Percentiles rank a stretch among this genome's conserved stretches.
phyloP scores from a whole-genome alignment of 2,329 filamentous ascomycete species.

The Phoma herbarum region DNA sequence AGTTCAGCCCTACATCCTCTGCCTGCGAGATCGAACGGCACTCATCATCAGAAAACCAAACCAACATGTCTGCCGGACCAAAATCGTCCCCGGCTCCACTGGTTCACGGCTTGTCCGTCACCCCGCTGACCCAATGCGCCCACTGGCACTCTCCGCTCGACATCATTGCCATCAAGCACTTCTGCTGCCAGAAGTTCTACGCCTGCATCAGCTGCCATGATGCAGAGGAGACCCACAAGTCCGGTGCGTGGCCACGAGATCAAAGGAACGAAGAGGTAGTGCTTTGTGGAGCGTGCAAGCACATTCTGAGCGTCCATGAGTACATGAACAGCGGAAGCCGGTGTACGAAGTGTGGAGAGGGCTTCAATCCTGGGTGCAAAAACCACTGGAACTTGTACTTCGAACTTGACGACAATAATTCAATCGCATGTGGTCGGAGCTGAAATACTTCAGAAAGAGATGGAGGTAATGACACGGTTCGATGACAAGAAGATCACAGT shows the following conservation, averaged over 20 bases:
- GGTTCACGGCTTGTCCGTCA: slow-evolving; percentile 41
- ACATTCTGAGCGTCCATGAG: slow-evolving; percentile 39
- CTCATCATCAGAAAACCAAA: neutral
- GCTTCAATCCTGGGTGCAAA: slow-evolving; percentile 50
- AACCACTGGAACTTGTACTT: slow-evolving; percentile 49
- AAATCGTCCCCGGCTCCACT: slow-evolving; percentile 10
- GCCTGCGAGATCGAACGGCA: neutral
- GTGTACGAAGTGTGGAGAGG: slow-evolving; percentile 38
- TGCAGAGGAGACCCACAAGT: slow-evolving; percentile 35
- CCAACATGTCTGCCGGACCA: slow-evolving; percentile 14
- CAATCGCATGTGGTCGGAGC: neutral
- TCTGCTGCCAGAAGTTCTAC: slow-evolving; percentile 50
- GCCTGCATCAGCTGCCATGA: slow-evolving; percentile 50
- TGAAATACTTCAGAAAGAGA: neutral
- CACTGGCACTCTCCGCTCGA: slow-evolving; percentile 47
- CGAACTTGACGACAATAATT: slow-evolving; percentile 20
- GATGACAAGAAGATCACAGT: neutral
- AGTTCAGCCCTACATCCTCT: slow-evolving; percentile 33
- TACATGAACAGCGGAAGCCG: slow-evolving; percentile 43
- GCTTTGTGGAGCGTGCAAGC: slow-evolving; percentile 44
- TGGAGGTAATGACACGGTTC: neutral
- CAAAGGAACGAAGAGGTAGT: slow-evolving; percentile 36
- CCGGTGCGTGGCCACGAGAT: slow-evolving; percentile 34
- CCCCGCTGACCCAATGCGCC: slow-evolving; percentile 43
- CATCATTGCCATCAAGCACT: slow-evolving; percentile 50